Conservation (phyloP, 768 basidiomycete species). For the Trametes punicea region DNA sequence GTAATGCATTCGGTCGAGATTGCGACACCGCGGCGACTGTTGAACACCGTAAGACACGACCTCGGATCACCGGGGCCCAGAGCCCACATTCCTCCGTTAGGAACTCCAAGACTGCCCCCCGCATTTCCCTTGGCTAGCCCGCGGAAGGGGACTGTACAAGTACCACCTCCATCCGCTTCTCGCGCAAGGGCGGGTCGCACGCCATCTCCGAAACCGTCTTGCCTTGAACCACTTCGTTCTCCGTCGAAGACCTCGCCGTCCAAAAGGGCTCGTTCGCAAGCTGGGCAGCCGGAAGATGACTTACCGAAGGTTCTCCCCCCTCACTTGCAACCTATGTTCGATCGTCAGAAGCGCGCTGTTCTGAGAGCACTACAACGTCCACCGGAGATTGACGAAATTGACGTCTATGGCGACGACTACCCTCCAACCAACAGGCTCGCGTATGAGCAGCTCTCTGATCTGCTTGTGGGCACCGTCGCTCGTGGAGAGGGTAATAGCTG, state of each 20-base stretch:
- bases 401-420: constrained; percentile 35
- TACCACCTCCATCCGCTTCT: neutral
- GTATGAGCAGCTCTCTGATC: constrained; percentile 51
- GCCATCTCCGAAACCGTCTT: constrained; percentile 3
- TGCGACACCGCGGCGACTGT: constrained; percentile 18
- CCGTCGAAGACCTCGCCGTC: neutral
- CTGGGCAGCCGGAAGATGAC: neutral
- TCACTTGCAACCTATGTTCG: constrained; percentile 44
- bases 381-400: constrained; percentile 24
- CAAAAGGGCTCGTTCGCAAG: neutral
- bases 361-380: constrained; percentile 42
- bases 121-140: constrained; percentile 4
- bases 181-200: neutral
- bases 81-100: constrained; percentile 1
- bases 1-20: constrained; percentile 29
- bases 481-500: constrained; percentile 95
- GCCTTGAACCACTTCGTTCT: neutral
- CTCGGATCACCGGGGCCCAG: constrained; percentile 8
- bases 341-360: constrained; percentile 56
- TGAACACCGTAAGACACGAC: constrained; percentile 4
- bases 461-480: constrained; percentile 69
- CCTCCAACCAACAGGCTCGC: constrained; percentile 50
- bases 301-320: constrained; percentile 32
- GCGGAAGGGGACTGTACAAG: neutral
- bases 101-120: constrained; percentile 11